Base-by-base conservation (phyloP, 306 rosid genomes). In the Elaeagnus macrophylla region DNA sequence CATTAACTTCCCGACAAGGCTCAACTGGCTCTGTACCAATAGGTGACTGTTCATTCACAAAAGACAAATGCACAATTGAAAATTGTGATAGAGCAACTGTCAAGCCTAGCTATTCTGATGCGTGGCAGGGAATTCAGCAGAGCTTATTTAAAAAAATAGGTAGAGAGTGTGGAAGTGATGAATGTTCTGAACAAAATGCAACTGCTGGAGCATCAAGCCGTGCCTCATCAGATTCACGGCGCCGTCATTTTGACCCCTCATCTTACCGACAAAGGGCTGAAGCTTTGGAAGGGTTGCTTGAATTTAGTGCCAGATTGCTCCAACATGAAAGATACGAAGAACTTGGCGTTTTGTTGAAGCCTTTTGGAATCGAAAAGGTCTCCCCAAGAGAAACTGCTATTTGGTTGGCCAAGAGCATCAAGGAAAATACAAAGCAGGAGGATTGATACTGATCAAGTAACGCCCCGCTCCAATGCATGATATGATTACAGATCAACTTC, bases 351-450 rank as follows among this genome's bases (percentile, higher is more conserved):
- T 65, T 93, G 78, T 63, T 93, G 67, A 93, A 84, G 79, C 99
- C 99, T 39, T 93, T 93, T 60, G 99, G 99, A 7, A 96, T 95
- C 0, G 99, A 75, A 35, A 93, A 87, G 71, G 99, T 84, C 70
- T 88, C 96, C 55, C 94, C 99, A 1, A 81, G 99, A 62, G 99
- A 93, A 84, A 93, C 99, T 64, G 99, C 99, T 18, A 93, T 93
- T 59, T 93, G 99, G 99, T 79, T 93, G 81, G 75, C 94, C 38
- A 93, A 93, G 73, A 93, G 99, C 85, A 76, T 87, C 71, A 93
- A 93, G 72, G 81, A 79, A 66, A 93, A 80, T 58, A 69, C 83
- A 60, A 84, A 75, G 73, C 83, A 58, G 42, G 94, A 82, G 50
- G 83, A 68, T 60, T 57, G 52, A 20, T 37, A 50, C 60, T 41